These are phyloP conservation scores for Pascua sp. DNA, from an alignment of 1,284 basidiomycete species.

Conservation along the genomic window DNA sequence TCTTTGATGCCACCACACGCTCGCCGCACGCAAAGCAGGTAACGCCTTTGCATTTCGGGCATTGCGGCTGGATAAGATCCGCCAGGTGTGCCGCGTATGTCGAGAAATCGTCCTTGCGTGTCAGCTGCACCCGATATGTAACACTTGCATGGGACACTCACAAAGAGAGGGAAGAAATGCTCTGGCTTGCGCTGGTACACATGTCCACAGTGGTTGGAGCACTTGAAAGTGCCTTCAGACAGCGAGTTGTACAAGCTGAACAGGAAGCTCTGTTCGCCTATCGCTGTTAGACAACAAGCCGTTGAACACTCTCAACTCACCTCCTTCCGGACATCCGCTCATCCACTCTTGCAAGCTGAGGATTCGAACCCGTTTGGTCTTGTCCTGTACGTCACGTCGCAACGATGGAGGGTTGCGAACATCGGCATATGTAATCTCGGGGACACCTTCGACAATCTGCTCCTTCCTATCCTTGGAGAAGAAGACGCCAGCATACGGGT, in stretches of 20 bases:
- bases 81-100: slow-evolving; percentile 65
- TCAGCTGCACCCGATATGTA: background rate
- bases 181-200: slow-evolving; percentile 60
- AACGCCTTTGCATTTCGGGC: slow-evolving; percentile 61
- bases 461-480: slow-evolving; percentile 85
- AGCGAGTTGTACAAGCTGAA: slow-evolving; percentile 76
- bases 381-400: no score
- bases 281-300: background rate
- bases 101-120: slow-evolving; percentile 63
- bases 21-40: slow-evolving; percentile 85
- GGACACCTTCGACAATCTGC: slow-evolving; percentile 74
- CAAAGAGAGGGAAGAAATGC: slow-evolving; percentile 77
- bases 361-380: slow-evolving; percentile 54
- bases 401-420: background rate
- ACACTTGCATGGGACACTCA: slow-evolving; percentile 53
- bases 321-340: slow-evolving; percentile 87
- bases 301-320: slow-evolving; percentile 17
- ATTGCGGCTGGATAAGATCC: slow-evolving; percentile 59
- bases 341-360: slow-evolving; percentile 91
- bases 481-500: slow-evolving; percentile 86
- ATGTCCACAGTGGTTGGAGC: slow-evolving; percentile 68
- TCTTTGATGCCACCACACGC: slow-evolving; percentile 23
- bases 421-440: slow-evolving; percentile 50
- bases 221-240: slow-evolving; percentile 60
- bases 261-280: slow-evolving; percentile 76